Base-by-base conservation (phyloP, 371 early-diverging fungal species). In the Globomyces sp. region DNA sequence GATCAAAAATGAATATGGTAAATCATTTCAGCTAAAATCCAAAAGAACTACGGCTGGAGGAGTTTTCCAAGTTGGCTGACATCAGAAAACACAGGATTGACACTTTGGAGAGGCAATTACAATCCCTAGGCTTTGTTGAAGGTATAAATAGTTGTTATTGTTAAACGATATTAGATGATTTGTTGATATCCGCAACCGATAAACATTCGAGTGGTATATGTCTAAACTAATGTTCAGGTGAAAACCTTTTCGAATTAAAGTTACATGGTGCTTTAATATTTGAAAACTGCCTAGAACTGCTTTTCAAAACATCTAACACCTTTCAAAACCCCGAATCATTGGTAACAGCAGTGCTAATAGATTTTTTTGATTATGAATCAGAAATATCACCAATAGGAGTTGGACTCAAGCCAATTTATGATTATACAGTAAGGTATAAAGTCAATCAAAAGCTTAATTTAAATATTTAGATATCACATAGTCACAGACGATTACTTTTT, bases 321-420 rank as follows among this genome's bases (percentile, higher is more conserved):
- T 71, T 45, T 59, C 70, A 36, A 34, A 58, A 44, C 48, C 63
- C 5, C 66, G 64, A 11, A 71, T 68, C 24, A 11, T 13, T 72
- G 42, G 72, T 70, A 2, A 68, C 75, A 2, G 76, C 79, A 39
- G 68, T 74, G 4, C 62, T 72, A 51, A 77, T 73, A 61, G 83
- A 83, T 70, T 83, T 83, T 64, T 81, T 75, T 63, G 80, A 81
- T 36, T 80, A 79, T 65, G 83, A 83, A 62, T 79, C 81, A 4
- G 68, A 72, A 46, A 71, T 80, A 6, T 69, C 77, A 0, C 74
- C 73, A 4, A 57, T 80, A 36, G 79, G 76, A 2, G 34, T 71
- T 4, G 71, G 74, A 13, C 61, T 68, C 37, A 46, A 41, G 24
- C 76, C 81, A 0, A 49, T 47, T 2, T 79, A 63, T 58, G 71